Evolutionary conservation across 192 early-diverging fungal genomes (phyloP).

Genomic region (Funneliformis geosporum): DNA sequence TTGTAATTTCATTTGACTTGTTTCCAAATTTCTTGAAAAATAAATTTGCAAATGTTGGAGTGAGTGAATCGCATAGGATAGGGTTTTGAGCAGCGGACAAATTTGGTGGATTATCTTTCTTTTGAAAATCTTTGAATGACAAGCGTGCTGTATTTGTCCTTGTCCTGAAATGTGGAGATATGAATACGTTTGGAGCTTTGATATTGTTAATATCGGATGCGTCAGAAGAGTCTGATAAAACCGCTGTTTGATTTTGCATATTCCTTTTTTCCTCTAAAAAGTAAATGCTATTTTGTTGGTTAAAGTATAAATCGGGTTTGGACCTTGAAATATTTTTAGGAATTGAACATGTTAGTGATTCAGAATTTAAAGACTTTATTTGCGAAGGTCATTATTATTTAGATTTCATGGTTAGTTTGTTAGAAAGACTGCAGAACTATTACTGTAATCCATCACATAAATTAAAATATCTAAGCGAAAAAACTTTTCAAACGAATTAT

Average conservation of each 20-base stretch:
- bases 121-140: constrained; percentile 21
- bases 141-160: background rate
- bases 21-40: background rate
- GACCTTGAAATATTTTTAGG: background rate
- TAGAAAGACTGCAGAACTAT: no score
- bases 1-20: background rate
- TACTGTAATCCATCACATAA: no score
- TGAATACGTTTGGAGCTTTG: background rate
- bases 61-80: no score
- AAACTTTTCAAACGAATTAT: no score
- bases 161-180: background rate
- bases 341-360: background rate
- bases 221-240: background rate
- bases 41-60: background rate
- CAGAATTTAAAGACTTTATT: background rate
- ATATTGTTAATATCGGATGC: background rate
- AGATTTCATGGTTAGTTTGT: no score
- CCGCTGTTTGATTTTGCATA: background rate
- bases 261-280: background rate
- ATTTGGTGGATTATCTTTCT: background rate
- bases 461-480: no score
- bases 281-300: background rate
- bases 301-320: background rate
- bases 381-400: background rate
- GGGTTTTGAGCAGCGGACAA: background rate